Conservation (phyloP, 129 eudicot genomes). For the Pulicaria dysenterica region DNA sequence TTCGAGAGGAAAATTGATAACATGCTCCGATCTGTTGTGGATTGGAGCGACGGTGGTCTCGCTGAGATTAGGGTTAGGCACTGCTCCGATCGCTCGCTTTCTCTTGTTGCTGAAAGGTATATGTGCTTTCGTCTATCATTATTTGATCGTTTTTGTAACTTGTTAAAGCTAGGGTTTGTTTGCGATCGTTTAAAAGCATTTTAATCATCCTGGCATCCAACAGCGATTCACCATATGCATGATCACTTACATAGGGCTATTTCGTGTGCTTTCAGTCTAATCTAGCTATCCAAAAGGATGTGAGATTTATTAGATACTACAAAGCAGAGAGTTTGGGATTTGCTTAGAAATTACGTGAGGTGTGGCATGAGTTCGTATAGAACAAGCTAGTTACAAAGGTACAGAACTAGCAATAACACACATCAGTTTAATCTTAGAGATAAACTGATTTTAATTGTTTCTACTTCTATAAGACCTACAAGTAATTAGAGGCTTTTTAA, state of each 20-base stretch:
- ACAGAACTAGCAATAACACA: no score
- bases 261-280: no score
- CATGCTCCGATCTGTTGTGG: constrained; percentile 65
- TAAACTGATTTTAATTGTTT: no score
- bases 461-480: no score
- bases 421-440: no score
- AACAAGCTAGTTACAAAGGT: no score
- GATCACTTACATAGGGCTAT: no score
- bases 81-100: constrained; percentile 73
- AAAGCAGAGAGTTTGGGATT: neutral
- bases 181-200: neutral
- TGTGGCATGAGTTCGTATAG: neutral
- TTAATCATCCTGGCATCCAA: neutral
- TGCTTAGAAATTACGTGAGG: neutral
- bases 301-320: neutral
- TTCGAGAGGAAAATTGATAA: constrained; percentile 67
- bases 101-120: constrained; percentile 71
- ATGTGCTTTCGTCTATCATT: neutral
- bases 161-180: constrained; percentile 7
- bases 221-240: no score
- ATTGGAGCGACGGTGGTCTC: constrained; percentile 62
- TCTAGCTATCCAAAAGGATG: no score
- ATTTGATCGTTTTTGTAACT: neutral
- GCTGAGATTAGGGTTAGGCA: constrained; percentile 73
- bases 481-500: no score